Evolutionary conservation across 2,329 filamentous ascomycete genomes (phyloP).

Genomic region (Aspergillus sp.): DNA sequence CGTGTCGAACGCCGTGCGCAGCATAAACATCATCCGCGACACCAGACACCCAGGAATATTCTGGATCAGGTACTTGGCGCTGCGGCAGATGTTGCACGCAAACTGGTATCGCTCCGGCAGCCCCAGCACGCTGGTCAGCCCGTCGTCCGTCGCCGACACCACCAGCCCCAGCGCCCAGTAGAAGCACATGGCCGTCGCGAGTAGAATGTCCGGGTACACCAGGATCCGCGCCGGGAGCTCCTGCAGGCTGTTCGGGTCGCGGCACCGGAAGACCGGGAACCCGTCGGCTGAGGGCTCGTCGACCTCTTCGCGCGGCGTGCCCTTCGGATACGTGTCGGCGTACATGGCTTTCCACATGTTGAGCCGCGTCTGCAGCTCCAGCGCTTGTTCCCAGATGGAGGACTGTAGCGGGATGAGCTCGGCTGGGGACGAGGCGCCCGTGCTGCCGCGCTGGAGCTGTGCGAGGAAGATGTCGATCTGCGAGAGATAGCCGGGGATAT

Average conservation of each 20-base stretch:
- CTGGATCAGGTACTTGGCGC: slow-evolving; percentile 26
- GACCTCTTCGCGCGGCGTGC: slow-evolving; percentile 14
- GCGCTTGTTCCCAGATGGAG: slow-evolving; percentile 17
- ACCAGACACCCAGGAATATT: slow-evolving; percentile 24
- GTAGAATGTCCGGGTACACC: slow-evolving; percentile 23
- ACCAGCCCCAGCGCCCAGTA: slow-evolving; percentile 27
- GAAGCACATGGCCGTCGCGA: slow-evolving; percentile 21
- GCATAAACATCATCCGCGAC: slow-evolving; percentile 28
- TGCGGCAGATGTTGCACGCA: slow-evolving; percentile 30
- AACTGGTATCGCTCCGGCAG: slow-evolving; percentile 24
- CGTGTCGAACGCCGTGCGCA: slow-evolving; percentile 25
- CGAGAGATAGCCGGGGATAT: slow-evolving; percentile 22
- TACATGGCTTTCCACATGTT: slow-evolving; percentile 19
- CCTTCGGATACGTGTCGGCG: slow-evolving; percentile 15
- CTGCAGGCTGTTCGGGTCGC: slow-evolving; percentile 18
- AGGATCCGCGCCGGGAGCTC: slow-evolving; percentile 15
- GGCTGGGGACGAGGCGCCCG: background rate
- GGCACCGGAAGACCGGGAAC: slow-evolving; percentile 22
- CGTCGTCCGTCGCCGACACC: slow-evolving; percentile 19
- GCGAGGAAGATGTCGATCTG: slow-evolving; percentile 19
- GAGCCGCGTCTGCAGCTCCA: slow-evolving; percentile 17
- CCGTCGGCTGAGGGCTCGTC: slow-evolving; percentile 4
- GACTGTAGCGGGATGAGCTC: slow-evolving; percentile 16
- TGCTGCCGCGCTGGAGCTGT: slow-evolving; percentile 1
- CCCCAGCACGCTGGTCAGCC: slow-evolving; percentile 18